Evolutionary conservation across 805 yeast species (phyloP).

Genomic region (Ogataea saltuana): DNA sequence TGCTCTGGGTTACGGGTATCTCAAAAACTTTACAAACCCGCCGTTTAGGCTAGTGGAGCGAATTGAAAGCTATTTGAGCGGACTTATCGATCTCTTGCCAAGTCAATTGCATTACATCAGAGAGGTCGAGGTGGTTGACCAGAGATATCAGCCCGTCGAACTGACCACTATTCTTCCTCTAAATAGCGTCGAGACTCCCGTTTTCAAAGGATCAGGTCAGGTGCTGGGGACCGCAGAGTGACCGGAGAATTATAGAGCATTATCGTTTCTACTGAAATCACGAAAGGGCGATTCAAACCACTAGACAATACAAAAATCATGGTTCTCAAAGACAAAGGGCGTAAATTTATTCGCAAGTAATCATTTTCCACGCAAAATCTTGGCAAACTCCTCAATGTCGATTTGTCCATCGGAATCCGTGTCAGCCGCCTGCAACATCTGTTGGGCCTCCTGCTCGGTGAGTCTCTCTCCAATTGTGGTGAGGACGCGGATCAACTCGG

Average conservation of each 20-base stretch:
- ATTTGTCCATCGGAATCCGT: constrained; percentile 96
- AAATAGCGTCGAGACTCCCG: constrained; percentile 9
- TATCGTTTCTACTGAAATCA: background rate
- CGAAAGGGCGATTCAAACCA: constrained; percentile 4
- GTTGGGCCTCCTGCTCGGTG: constrained; percentile 95
- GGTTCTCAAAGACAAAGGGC: no score
- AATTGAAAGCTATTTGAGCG: constrained; percentile 58
- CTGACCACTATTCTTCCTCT: constrained; percentile 23
- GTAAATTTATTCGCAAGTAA: no score
- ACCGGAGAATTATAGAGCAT: background rate
- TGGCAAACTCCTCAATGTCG: constrained; percentile 94
- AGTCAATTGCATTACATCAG: constrained; percentile 51
- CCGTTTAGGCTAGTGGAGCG: constrained; percentile 62
- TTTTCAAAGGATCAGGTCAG: constrained; percentile 30
- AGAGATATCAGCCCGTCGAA: constrained; percentile 21
- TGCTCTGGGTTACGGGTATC: constrained; percentile 55
- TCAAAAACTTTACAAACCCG: constrained; percentile 60
- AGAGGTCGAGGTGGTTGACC: constrained; percentile 56
- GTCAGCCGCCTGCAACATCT: constrained; percentile 95
- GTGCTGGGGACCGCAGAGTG: constrained; percentile 26
- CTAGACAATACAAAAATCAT: constrained; percentile 9
- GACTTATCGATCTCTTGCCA: constrained; percentile 55
- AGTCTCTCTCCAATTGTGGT: constrained; percentile 97
- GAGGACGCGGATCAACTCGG: constrained; percentile 94
- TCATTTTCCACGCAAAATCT: constrained; percentile 76